Evolutionary conservation across 306 rosid species (phyloP).

Genomic region (Corylus avellana): DNA sequence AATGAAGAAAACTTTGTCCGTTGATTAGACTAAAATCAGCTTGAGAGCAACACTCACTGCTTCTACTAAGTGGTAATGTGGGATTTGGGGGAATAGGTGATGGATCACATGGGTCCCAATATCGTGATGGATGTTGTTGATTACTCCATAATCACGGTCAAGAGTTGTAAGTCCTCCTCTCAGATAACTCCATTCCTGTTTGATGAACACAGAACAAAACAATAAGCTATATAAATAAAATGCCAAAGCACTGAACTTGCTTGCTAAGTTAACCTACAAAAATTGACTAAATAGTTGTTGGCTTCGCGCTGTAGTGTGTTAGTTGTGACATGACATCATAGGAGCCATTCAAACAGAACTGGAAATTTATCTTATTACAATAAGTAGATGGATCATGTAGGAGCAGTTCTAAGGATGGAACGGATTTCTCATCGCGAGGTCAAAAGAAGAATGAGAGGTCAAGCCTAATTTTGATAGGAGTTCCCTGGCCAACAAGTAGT

Average conservation of each 20-base stretch:
- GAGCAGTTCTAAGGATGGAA: no score
- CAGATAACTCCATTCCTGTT: constrained; percentile 64
- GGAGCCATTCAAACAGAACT: background rate
- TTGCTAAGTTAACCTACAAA: background rate
- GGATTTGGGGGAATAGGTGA: constrained; percentile 67
- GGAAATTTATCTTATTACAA: background rate
- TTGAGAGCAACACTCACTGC: constrained; percentile 64
- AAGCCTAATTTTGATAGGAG: no score
- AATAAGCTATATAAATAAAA: background rate
- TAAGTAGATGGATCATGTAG: background rate
- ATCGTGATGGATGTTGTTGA: constrained; percentile 65
- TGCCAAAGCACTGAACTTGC: background rate
- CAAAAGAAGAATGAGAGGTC: no score
- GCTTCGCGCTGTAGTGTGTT: background rate
- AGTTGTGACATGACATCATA: background rate
- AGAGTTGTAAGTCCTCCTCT: constrained; percentile 63
- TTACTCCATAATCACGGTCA: constrained; percentile 86
- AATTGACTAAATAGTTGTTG: background rate
- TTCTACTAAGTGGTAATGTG: constrained; percentile 65
- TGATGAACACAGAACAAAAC: constrained; percentile 14
- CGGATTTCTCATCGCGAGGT: no score
- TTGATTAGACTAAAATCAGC: background rate
- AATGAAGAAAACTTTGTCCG: no score
- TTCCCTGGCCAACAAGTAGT: no score
- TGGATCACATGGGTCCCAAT: constrained; percentile 65